phyloP scores from a whole-genome alignment of 2,329 filamentous ascomycete genomes.

The Triangularia verruculosa region DNA sequence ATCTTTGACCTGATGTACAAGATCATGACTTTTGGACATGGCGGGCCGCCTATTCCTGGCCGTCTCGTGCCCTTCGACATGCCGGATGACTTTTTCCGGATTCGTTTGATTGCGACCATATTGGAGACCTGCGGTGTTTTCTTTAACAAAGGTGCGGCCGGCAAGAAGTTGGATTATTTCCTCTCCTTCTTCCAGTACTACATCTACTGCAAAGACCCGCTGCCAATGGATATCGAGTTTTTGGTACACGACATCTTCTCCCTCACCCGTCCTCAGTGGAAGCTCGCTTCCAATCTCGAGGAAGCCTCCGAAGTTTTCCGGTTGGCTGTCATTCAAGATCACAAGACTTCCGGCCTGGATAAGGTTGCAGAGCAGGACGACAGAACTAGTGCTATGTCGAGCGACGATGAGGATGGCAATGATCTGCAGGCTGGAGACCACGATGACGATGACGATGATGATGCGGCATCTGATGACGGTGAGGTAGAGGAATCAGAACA shows the following conservation, averaged over 20 bases:
- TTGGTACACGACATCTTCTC: slow-evolving; percentile 90
- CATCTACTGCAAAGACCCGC: slow-evolving; percentile 79
- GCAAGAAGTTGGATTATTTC: slow-evolving; percentile 98
- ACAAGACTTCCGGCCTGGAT: slow-evolving; percentile 72
- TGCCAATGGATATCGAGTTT: slow-evolving; percentile 98
- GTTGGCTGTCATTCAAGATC: slow-evolving; percentile 84
- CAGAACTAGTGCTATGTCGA: slow-evolving; percentile 64
- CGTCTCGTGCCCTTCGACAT: slow-evolving; percentile 75
- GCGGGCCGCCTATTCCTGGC: slow-evolving; percentile 76
- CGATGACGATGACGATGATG: slow-evolving; percentile 54
- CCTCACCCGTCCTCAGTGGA: slow-evolving; percentile 87
- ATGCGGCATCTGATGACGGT: slow-evolving; percentile 54
- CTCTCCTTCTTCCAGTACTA: slow-evolving; percentile 97
- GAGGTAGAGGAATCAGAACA: slow-evolving; percentile 56
- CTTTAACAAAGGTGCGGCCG: slow-evolving; percentile 88
- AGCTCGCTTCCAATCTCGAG: slow-evolving; percentile 72
- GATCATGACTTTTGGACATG: slow-evolving; percentile 88
- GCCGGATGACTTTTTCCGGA: slow-evolving; percentile 93
- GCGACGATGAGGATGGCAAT: slow-evolving; percentile 72
- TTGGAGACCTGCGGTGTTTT: slow-evolving; percentile 95
- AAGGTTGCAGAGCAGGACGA: slow-evolving; percentile 71
- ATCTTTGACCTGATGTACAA: slow-evolving; percentile 96
- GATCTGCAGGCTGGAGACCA: slow-evolving; percentile 60
- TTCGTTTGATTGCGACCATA: slow-evolving; percentile 82
- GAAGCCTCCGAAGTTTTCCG: slow-evolving; percentile 83